Evolutionary conservation across 345 rosid genomes (phyloP).

Genomic region (Eucalyptus camaldulensis): DNA sequence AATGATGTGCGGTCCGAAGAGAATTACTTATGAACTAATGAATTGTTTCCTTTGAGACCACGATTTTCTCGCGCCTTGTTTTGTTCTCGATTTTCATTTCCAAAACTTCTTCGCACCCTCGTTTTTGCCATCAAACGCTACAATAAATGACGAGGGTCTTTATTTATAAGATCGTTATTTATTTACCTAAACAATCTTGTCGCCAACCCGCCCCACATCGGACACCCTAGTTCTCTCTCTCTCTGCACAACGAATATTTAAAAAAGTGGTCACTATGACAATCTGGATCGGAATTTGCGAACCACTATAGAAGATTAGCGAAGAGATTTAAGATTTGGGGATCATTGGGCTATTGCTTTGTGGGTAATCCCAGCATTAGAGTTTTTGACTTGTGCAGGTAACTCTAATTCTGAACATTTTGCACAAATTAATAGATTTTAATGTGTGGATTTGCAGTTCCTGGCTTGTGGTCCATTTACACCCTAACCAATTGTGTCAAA

Average conservation of each 20-base stretch:
- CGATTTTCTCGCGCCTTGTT: not conserved
- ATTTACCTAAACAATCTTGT: not conserved
- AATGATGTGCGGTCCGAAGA: not conserved
- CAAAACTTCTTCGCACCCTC: not conserved
- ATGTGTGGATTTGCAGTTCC: rapidly evolving
- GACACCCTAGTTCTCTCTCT: no score
- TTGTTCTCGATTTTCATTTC: not conserved
- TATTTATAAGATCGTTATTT: not conserved
- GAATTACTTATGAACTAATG: not conserved
- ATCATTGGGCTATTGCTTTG: not conserved
- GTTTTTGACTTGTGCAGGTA: not conserved
- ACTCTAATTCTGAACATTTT: not conserved
- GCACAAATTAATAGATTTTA: not conserved
- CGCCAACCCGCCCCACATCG: rapidly evolving
- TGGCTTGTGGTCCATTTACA: not conserved
- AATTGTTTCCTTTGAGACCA: not conserved
- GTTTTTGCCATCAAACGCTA: not conserved
- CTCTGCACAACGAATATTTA: rapidly evolving
- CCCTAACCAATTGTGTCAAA: not conserved
- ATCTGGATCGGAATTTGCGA: not conserved
- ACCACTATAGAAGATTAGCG: not conserved
- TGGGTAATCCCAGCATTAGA: not conserved
- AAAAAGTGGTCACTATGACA: not conserved
- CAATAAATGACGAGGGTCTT: not conserved
- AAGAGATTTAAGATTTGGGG: not conserved